Conservation (phyloP, 345 rosid genomes). For the Pistacia integerrima region DNA sequence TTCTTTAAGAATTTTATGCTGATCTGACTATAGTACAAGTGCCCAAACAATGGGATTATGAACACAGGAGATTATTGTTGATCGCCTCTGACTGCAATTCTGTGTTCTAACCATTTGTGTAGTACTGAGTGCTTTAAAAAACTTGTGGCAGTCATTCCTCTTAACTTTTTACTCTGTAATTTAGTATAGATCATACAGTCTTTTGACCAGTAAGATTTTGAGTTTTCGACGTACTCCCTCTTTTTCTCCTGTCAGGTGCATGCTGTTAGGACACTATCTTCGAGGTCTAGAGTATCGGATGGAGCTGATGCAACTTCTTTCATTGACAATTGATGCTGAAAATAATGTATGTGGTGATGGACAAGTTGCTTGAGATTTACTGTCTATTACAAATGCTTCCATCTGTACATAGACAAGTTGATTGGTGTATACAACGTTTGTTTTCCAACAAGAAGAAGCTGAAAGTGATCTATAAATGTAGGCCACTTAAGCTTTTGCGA, state of each 20-base stretch:
- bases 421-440: conserved; percentile 9
- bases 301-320: conserved; percentile 78
- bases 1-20: background rate
- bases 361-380: conserved; percentile 34
- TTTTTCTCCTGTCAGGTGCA: conserved; percentile 57
- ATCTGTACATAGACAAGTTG: conserved; percentile 26
- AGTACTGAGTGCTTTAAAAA: background rate
- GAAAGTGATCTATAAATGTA: conserved; percentile 16
- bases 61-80: background rate
- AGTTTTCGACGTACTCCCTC: conserved; percentile 3
- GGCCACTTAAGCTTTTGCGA: conserved; percentile 8
- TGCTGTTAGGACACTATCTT: conserved; percentile 89
- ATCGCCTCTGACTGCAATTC: background rate
- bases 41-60: background rate
- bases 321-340: conserved; percentile 47
- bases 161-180: background rate
- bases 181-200: background rate
- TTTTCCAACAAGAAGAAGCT: conserved; percentile 23
- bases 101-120: background rate
- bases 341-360: conserved; percentile 41
- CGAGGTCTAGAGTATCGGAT: conserved; percentile 86
- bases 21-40: background rate
- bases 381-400: conserved; percentile 19
- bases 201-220: background rate
- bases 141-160: background rate